Evolutionary conservation across 176 grass and related monocot species (phyloP), one percentile per base, ranked within the genome.

Genomic region (Carex parvula): DNA sequence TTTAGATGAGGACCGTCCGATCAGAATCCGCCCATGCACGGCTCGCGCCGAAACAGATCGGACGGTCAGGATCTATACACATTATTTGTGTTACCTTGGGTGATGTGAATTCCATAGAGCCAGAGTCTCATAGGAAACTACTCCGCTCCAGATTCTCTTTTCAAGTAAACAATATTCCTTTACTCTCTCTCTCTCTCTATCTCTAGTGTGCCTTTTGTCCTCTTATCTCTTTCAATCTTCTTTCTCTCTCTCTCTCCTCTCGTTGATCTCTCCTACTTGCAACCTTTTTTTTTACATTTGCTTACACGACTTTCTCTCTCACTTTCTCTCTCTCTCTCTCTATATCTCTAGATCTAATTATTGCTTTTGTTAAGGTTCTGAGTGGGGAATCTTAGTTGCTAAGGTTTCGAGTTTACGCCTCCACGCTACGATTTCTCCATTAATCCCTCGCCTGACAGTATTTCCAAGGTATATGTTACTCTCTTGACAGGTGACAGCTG

Each of bases 281-380:
- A 48, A 22, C 20, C 24, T 69, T 66, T 48, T 64, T n/a, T 13
- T 59, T 83, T 66, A 6, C 70, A 75, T 54, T 83, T 83, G 81
- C 81, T 69, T 83, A 53, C 30, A 68, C 81, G 60, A 17, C 79
- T 82, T 26, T 66, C 79, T 65, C 62, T 67, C 62, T 53, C 58
- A 32, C n/a, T 66, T 60, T 65, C 61, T 66, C 41, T 52, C 58
- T 66, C n/a, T n/a, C 4, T 66, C n/a, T 66, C 4, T 64, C 39
- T 65, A 29, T 65, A 57, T 33, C 81, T 66, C 58, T 66, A 83
- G 81, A 83, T 83, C 81, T 83, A 66, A 44, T 66, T 68, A 33
- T 83, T 66, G 64, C 5, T 66, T 16, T 74, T 52, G 16, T n/a
- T 58, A 15, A 17, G 16, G 14, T 18, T 18, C 56, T 74, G 14